Percentiles rank a stretch among this genome's conserved stretches.
Evolutionary conservation across 306 rosid species (phyloP).

Genomic region (Cucurbita argyrosperma): DNA sequence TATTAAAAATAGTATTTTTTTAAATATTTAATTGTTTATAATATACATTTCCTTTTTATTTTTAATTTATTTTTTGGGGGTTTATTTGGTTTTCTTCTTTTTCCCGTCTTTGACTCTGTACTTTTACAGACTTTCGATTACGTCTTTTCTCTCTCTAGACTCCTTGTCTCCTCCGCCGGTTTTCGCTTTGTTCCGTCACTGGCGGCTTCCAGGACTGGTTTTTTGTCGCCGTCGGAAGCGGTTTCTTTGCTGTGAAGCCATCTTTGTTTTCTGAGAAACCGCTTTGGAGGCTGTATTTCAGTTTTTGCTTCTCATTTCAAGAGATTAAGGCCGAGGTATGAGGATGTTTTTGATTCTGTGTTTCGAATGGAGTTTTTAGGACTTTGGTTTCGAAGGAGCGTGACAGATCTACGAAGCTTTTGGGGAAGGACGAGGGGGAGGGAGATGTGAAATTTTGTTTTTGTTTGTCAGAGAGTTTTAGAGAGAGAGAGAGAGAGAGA

Average conservation of each 20-base stretch:
- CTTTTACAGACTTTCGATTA: constrained; percentile 10
- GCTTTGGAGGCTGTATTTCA: constrained; percentile 1
- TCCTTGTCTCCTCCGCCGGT: constrained; percentile 21
- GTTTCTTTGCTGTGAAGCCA: background rate
- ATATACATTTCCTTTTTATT: background rate
- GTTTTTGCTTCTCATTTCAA: constrained; percentile 1
- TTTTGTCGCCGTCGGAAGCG: background rate
- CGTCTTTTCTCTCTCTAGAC: constrained; percentile 31
- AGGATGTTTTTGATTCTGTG: constrained; percentile 24
- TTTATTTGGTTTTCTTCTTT: background rate
- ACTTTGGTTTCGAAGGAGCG: constrained; percentile 15
- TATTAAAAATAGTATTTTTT: background rate
- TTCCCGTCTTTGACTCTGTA: constrained; percentile 20
- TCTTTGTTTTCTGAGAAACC: background rate
- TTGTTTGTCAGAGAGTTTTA: constrained; percentile 10
- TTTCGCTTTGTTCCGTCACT: constrained; percentile 19
- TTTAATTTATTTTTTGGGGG: background rate
- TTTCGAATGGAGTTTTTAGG: constrained; percentile 23
- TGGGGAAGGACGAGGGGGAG: constrained; percentile 15
- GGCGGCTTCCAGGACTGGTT: constrained; percentile 5
- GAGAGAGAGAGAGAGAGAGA: constrained; percentile 6
- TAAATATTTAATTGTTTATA: background rate
- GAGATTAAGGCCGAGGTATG: constrained; percentile 15
- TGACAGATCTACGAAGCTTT: constrained; percentile 34
- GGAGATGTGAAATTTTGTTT: constrained; percentile 2